Percentiles rank a stretch among this genome's conserved stretches.
Conservation (phyloP, 257 asterid species). For the Solanum chiquidenum region DNA sequence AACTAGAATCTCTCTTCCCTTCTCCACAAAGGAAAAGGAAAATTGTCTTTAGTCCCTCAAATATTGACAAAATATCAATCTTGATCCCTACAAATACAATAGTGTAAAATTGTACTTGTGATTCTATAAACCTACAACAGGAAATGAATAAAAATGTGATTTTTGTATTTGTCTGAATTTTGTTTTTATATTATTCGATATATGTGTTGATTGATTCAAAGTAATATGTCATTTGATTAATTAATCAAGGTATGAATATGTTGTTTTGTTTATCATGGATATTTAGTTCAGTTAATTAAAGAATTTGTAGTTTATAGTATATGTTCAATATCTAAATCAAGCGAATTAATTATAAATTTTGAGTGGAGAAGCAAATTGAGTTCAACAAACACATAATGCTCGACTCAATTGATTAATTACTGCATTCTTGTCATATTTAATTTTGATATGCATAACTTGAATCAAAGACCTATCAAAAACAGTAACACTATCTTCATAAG, state of each 20-base stretch:
- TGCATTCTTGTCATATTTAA: no score
- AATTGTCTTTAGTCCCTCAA: neutral
- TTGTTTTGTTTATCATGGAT: neutral
- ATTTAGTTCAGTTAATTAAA: accelerated
- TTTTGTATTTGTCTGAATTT: neutral
- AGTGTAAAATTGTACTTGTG: neutral
- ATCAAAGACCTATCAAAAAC: no score
- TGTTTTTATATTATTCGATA: neutral
- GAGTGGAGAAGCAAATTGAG: neutral
- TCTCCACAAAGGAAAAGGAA: neutral
- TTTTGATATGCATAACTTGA: neutral
- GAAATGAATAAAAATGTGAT: neutral
- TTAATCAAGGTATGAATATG: neutral
- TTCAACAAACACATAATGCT: no score
- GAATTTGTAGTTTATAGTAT: neutral
- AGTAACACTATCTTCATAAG: neutral
- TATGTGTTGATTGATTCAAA: neutral
- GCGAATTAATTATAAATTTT: neutral
- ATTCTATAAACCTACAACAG: neutral
- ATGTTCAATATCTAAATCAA: no score
- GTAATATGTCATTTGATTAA: neutral
- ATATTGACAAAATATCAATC: neutral
- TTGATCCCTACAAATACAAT: neutral
- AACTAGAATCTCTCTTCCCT: neutral
- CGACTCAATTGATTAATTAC: no score